Conservation (phyloP, 148 eudicot species). For the Nepenthes gracilis region DNA sequence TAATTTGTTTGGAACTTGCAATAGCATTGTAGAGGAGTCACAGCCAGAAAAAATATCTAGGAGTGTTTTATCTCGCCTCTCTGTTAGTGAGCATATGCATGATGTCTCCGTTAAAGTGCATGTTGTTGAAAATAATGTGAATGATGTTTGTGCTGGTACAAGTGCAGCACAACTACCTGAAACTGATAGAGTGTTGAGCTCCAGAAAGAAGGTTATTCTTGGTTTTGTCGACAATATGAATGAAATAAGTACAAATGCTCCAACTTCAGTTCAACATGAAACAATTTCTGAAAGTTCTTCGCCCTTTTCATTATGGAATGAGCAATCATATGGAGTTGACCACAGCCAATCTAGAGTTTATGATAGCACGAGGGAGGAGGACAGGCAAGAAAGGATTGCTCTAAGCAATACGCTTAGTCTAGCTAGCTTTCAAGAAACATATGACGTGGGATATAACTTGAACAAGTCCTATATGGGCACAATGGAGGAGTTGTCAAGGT, state of each 20-base stretch:
- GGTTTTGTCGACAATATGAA: conserved; percentile 34
- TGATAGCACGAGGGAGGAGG: conserved; percentile 25
- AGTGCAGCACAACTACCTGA: conserved; percentile 28
- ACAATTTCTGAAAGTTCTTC: conserved; percentile 21
- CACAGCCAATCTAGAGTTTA: conserved; percentile 25
- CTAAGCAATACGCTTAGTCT: conserved; percentile 39
- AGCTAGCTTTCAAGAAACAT: conserved; percentile 36
- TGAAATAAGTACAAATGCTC: conserved; percentile 27
- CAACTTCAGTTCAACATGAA: conserved; percentile 24
- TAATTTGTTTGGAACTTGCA: conserved; percentile 20
- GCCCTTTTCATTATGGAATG: conserved; percentile 37
- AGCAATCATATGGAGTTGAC: conserved; percentile 35
- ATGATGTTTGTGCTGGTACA: conserved; percentile 22
- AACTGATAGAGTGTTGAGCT: conserved; percentile 24
- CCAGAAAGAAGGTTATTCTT: conserved; percentile 30
- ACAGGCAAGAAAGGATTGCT: conserved; percentile 31
- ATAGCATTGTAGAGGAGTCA: conserved; percentile 21
- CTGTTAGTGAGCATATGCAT: conserved; percentile 25
- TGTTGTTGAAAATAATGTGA: conserved; percentile 17
- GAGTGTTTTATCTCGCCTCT: conserved; percentile 22
- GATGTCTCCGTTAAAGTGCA: conserved; percentile 13
- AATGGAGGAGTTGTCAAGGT: conserved; percentile 41
- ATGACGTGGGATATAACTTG: conserved; percentile 32
- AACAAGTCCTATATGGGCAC: conserved; percentile 29
- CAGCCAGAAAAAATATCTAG: conserved; percentile 28